phyloP scores from a whole-genome alignment of 192 early-diverging fungal species.

The Coemansia sp. region DNA sequence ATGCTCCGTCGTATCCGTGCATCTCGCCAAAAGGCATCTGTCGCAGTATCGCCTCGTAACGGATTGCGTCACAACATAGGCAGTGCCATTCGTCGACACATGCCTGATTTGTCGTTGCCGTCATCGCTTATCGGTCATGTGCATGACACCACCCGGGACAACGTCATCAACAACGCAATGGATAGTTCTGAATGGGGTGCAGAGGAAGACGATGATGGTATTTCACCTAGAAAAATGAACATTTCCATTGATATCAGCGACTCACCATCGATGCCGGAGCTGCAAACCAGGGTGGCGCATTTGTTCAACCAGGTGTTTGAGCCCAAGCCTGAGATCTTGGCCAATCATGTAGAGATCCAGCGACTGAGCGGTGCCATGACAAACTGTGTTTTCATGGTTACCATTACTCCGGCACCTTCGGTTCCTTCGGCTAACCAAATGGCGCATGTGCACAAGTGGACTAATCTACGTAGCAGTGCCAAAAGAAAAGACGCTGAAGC shows the following conservation, averaged over 20 bases:
- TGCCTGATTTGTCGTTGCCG: slow-evolving; percentile 1
- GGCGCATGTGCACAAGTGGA: slow-evolving; percentile 9
- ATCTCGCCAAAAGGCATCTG: slow-evolving; percentile 11
- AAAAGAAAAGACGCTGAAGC: neutral
- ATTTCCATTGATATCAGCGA: slow-evolving; percentile 42
- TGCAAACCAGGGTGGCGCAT: slow-evolving; percentile 19
- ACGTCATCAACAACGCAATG: neutral
- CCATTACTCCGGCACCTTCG: slow-evolving; percentile 23
- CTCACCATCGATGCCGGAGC: slow-evolving; percentile 14
- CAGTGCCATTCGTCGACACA: neutral
- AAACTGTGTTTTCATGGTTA: slow-evolving; percentile 59
- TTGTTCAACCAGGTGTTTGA: slow-evolving; percentile 42
- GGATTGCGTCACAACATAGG: neutral
- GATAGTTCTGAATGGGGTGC: slow-evolving; percentile 23
- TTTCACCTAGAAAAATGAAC: slow-evolving; percentile 22
- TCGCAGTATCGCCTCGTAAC: neutral
- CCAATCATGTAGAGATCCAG: slow-evolving; percentile 32
- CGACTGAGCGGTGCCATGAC: slow-evolving; percentile 73
- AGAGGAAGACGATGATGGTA: slow-evolving; percentile 22
- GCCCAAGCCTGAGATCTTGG: slow-evolving; percentile 12
- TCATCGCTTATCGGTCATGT: neutral
- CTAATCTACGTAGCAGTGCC: neutral
- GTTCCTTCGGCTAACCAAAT: slow-evolving; percentile 9
- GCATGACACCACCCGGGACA: neutral
- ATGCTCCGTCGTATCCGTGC: slow-evolving; percentile 41